Conservation (phyloP, 106 monocot genomes). For the Apostasia shenzhenica region DNA sequence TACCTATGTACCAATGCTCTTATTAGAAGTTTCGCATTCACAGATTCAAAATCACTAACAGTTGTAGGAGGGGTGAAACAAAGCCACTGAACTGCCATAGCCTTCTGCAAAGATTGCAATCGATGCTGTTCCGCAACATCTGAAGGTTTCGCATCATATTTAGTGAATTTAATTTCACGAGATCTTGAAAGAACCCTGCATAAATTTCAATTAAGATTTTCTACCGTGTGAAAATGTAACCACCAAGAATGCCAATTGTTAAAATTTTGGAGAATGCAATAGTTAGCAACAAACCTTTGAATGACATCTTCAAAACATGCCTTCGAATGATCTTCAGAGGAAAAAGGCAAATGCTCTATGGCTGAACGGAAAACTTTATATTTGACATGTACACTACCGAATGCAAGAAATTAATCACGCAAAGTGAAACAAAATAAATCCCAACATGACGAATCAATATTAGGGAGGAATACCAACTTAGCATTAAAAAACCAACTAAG, state of each 20-base stretch:
- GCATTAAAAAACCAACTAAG: not conserved
- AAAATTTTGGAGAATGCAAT: not conserved
- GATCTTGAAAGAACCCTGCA: conserved; percentile 88
- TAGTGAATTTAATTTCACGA: conserved; percentile 44
- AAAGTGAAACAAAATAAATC: not conserved
- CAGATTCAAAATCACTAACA: conserved; percentile 44
- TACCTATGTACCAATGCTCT: conserved; percentile 89
- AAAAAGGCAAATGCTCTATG: conserved; percentile 85
- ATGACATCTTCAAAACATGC: conserved; percentile 91
- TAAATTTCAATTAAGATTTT: not conserved
- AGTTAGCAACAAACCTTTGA: conserved; percentile 54
- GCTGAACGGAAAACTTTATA: conserved; percentile 88
- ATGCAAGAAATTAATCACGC: not conserved
- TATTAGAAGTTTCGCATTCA: conserved; percentile 81
- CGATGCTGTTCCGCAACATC: conserved; percentile 83
- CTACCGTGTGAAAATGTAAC: not conserved
- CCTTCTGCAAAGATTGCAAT: conserved; percentile 83
- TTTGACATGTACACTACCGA: conserved; percentile 65
- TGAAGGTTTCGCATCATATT: conserved; percentile 38
- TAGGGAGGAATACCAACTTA: not conserved
- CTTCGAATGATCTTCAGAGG: conserved; percentile 45
- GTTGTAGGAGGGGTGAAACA: conserved; percentile 96
- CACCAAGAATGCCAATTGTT: not conserved
- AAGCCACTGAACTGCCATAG: conserved; percentile 95
- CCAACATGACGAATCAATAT: not conserved